Evolutionary conservation across 1,139 yeast genomes (phyloP), one percentile per base, ranked within the genome.

Genomic region (Lodderomyces metapsilosis): DNA sequence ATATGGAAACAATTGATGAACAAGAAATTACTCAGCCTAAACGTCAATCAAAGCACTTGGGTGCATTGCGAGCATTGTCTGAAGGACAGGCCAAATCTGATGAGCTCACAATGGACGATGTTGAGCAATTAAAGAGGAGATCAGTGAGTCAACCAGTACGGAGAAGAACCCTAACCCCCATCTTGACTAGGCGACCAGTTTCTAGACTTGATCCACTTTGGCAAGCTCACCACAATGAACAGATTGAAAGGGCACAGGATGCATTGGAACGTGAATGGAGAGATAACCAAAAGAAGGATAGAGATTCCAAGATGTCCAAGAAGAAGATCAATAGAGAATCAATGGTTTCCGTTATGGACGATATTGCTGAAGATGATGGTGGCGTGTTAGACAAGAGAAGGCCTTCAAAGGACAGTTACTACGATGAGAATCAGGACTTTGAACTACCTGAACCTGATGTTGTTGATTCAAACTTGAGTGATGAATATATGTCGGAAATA

Each of bases 171-270:
- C 69, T 49, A 53, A 78, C 56, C 70, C 64, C 76, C 7, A 51
- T 68, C 12, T 64, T 72, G 42, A 65, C 73, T 2, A 61, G 78
- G 51, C 74, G 88, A 54, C 92, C 92, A 7, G 80, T 81, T 24
- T 84, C 91, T 1, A 75, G 80, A 53, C 66, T 84, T 43, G 92
- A 84, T 63, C 92, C 92, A 32, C 66, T 64, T 52, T 72, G 76
- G 76, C 64, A 63, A 34, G 75, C 74, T 11, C 66, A 66, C 52
- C 76, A 72, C 46, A 74, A 72, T 49, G 72, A 71, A 47, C 79
- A 78, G 51, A 54, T 76, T 40, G 66, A 68, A 36, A 61, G 69
- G 32, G 78, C 78, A 11, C 65, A 72, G 48, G 73, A 64, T 41
- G 73, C 73, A 3, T 61, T 71, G 46, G 71, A 69, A 41, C 21